Conservation (phyloP, 2,329 filamentous ascomycete genomes). For the Metarhizium rileyi region DNA sequence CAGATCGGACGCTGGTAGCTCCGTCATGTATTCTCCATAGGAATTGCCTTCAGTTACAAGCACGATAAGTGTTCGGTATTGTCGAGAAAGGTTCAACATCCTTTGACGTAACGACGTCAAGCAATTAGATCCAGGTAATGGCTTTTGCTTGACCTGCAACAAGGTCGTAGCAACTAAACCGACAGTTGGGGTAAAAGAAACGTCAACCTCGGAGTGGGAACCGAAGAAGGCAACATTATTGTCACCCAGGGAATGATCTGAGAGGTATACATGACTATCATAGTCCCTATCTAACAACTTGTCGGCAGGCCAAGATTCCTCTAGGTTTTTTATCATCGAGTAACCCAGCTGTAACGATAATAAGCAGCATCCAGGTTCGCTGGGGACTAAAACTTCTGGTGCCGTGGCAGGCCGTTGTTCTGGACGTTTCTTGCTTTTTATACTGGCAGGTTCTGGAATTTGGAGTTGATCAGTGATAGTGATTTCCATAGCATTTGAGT, state of each 20-base stretch:
- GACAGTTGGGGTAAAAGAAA: slow-evolving; percentile 58
- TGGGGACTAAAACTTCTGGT: slow-evolving; percentile 12
- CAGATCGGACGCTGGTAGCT: slow-evolving; percentile 30
- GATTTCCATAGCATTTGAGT: background rate
- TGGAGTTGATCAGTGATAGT: background rate
- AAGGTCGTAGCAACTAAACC: slow-evolving; percentile 64
- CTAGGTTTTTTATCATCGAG: slow-evolving; percentile 38
- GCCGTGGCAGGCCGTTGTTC: background rate
- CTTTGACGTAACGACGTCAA: slow-evolving; percentile 42
- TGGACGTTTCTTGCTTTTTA: background rate
- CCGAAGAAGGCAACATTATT: no score
- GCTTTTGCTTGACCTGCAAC: slow-evolving; percentile 61
- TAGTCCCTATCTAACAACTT: slow-evolving; percentile 54
- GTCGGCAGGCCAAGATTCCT: slow-evolving; percentile 36
- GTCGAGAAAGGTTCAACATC: slow-evolving; percentile 39
- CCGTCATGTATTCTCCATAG: slow-evolving; percentile 30
- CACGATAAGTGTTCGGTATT: slow-evolving; percentile 60
- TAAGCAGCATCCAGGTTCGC: slow-evolving; percentile 29
- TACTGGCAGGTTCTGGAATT: background rate
- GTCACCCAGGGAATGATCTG: slow-evolving; percentile 14
- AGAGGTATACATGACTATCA: slow-evolving; percentile 9
- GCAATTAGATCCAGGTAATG: slow-evolving; percentile 43
- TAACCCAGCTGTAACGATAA: slow-evolving; percentile 41
- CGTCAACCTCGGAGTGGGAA: slow-evolving; percentile 53
- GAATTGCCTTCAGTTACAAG: slow-evolving; percentile 50